These are phyloP conservation scores for Mycena maculata DNA, from an alignment of 768 basidiomycete species.

Conservation along the genomic window DNA sequence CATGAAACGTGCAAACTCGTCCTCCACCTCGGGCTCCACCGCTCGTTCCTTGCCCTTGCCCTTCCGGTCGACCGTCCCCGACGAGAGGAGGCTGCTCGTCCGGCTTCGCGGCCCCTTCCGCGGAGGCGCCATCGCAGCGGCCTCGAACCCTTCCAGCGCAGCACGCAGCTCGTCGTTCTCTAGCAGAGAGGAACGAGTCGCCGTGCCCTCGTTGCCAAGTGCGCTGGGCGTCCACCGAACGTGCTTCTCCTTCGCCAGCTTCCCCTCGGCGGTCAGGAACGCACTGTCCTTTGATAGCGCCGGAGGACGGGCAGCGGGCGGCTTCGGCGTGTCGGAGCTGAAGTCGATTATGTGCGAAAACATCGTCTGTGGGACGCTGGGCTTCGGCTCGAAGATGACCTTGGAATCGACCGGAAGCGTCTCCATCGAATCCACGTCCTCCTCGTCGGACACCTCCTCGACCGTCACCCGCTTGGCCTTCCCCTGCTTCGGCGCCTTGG, in stretches of 20 bases:
- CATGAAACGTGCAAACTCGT: constrained; percentile 24
- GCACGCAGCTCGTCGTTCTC: constrained; percentile 3
- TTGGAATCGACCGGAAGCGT: constrained; percentile 50
- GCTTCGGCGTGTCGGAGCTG: not conserved
- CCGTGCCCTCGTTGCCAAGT: not conserved
- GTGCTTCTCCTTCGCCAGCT: constrained; percentile 23
- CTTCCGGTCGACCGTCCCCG: constrained; percentile 21
- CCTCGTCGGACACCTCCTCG: constrained; percentile 60
- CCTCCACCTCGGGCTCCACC: constrained; percentile 16
- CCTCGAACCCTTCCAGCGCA: constrained; percentile 6
- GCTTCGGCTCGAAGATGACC: constrained; percentile 54
- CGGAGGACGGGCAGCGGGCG: constrained; percentile 4
- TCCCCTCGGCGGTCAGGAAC: constrained; percentile 8
- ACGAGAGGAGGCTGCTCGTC: constrained; percentile 22
- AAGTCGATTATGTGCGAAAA: constrained; percentile 51
- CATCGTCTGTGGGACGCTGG: constrained; percentile 51
- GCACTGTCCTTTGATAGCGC: not conserved
- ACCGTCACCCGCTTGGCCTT: constrained; percentile 53
- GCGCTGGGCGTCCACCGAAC: constrained; percentile 26
- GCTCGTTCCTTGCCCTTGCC: constrained; percentile 29
- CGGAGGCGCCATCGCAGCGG: not conserved
- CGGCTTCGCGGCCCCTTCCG: constrained; percentile 18
- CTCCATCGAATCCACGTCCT: constrained; percentile 40
- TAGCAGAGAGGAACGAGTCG: constrained; percentile 6
- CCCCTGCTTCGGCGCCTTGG: constrained; percentile 40